A percentile compares a stretch with the other conserved stretches of the same genome.
These are phyloP conservation scores for Colletotrichum higginsianum DNA, from an alignment of 2,329 filamentous ascomycete genomes.

Conservation along the genomic window DNA sequence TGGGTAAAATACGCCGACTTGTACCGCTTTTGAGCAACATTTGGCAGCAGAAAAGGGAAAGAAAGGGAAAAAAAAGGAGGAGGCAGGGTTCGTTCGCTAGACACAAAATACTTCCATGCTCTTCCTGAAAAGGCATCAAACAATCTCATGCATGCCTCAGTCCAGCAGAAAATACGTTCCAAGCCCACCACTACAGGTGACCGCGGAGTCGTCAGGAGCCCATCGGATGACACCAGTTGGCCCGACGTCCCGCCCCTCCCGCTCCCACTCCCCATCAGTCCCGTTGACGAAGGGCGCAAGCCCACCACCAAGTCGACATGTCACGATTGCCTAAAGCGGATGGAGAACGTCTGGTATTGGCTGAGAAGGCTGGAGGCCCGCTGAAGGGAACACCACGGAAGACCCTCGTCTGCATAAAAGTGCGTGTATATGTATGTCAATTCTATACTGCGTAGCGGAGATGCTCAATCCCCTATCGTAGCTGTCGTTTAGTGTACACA, in stretches of 20 bases:
- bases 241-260: constrained; percentile 30
- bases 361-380: constrained; percentile 1
- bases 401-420: constrained; percentile 9
- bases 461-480: constrained; percentile 1
- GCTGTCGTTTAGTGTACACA: constrained; percentile 20
- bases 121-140: background rate
- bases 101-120: background rate
- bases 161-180: constrained; percentile 16
- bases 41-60: background rate
- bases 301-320: constrained; percentile 11
- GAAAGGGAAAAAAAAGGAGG: too few relatives aligned
- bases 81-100: background rate
- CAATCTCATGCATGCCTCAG: constrained; percentile 19
- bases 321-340: constrained; percentile 29
- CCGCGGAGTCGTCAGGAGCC: background rate
- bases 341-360: constrained; percentile 16
- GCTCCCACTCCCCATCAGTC: constrained; percentile 30
- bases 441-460: constrained; percentile 6
- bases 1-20: background rate
- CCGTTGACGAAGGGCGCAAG: constrained; percentile 18
- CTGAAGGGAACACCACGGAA: background rate
- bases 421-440: background rate
- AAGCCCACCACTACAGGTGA: background rate
- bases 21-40: background rate
- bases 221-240: constrained; percentile 13